Percentiles rank a stretch among this genome's conserved stretches.
Evolutionary conservation across 2,329 filamentous ascomycete genomes (phyloP).

Genomic region (Mycosphaerella arachidis): DNA sequence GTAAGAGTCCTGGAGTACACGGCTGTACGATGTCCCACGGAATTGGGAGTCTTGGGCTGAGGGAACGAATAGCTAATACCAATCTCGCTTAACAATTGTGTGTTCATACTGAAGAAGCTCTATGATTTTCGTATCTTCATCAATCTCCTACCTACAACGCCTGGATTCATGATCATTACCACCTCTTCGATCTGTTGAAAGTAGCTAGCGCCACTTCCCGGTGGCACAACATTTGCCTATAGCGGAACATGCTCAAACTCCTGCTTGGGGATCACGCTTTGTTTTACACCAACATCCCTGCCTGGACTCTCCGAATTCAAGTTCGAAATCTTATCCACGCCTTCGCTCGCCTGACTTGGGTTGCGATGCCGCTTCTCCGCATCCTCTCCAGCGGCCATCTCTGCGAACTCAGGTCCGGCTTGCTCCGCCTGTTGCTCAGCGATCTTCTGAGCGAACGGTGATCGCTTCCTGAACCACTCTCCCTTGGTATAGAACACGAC

Average conservation of each 20-base stretch:
- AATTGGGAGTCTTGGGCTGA: background rate
- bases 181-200: no score
- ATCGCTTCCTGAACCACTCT: slow-evolving; percentile 40
- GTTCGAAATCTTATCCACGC: background rate
- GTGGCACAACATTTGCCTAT: no score
- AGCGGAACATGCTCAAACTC: background rate
- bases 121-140: background rate
- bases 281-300: background rate
- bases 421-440: slow-evolving; percentile 30
- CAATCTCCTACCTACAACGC: background rate
- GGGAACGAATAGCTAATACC: background rate
- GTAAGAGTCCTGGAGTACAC: no score
- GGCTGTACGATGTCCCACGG: no score
- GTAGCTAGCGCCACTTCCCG: no score
- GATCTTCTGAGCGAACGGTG: slow-evolving; percentile 46
- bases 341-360: background rate
- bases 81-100: background rate
- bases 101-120: background rate
- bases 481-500: slow-evolving; percentile 51
- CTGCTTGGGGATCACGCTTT: background rate
- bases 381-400: background rate
- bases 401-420: background rate
- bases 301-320: background rate
- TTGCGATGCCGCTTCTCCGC: background rate
- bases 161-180: no score